Evolutionary conservation across 768 basidiomycete genomes (phyloP).

Genomic region (Saitozyma sp.): DNA sequence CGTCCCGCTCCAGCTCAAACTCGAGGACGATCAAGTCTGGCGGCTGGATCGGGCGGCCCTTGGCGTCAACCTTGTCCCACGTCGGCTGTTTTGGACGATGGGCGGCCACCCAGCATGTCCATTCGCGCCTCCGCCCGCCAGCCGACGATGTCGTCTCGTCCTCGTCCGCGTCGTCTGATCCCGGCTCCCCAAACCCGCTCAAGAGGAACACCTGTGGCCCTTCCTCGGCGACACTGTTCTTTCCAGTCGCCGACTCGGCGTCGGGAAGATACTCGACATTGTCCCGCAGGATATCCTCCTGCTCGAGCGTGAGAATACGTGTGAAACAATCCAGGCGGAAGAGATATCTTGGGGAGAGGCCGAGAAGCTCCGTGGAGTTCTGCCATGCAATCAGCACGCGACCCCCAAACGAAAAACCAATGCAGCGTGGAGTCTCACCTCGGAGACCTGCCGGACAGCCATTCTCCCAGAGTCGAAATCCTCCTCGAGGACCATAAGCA

Average conservation of each 20-base stretch:
- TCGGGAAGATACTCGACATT: slow-evolving; percentile 69
- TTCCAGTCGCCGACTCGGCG: slow-evolving; percentile 52
- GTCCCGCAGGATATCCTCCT: slow-evolving; percentile 70
- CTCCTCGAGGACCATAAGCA: slow-evolving; percentile 70
- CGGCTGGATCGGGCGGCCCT: slow-evolving; percentile 59
- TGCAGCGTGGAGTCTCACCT: slow-evolving; percentile 56
- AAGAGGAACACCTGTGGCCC: slow-evolving; percentile 61
- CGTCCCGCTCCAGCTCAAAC: slow-evolving; percentile 73
- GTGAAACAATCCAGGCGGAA: slow-evolving; percentile 74
- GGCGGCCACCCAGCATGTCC: slow-evolving; percentile 53
- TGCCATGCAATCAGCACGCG: slow-evolving; percentile 42
- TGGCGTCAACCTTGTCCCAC: slow-evolving; percentile 37
- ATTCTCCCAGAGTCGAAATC: slow-evolving; percentile 60
- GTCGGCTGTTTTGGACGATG: slow-evolving; percentile 47
- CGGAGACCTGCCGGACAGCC: slow-evolving; percentile 73
- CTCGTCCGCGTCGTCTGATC: slow-evolving; percentile 48
- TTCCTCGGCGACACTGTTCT: slow-evolving; percentile 54
- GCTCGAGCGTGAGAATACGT: slow-evolving; percentile 65
- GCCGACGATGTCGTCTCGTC: slow-evolving; percentile 50
- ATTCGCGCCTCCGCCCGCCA: slow-evolving; percentile 38
- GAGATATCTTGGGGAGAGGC: slow-evolving; percentile 68
- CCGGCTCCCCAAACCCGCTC: slow-evolving; percentile 70
- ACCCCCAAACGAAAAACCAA: background rate
- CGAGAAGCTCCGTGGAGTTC: slow-evolving; percentile 75
- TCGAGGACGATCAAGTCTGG: slow-evolving; percentile 67